These are phyloP conservation scores for Penicillium corylophilum DNA, from an alignment of 2,329 filamentous ascomycete species.

Conservation along the genomic window DNA sequence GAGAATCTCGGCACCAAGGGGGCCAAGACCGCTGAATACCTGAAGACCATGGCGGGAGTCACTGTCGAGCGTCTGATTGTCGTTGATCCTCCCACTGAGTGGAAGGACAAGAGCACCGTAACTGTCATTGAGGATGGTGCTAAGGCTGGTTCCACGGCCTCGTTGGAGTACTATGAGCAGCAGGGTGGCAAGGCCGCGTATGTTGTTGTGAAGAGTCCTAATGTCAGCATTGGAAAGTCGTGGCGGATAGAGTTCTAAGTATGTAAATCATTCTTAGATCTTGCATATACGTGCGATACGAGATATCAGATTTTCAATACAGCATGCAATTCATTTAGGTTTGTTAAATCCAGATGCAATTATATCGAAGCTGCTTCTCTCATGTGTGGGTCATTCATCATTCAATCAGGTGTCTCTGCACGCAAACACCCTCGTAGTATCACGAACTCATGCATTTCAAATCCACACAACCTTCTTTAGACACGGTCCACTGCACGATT, in stretches of 20 bases:
- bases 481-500: no score
- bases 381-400: no score
- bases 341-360: no score
- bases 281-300: constrained; percentile 11
- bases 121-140: constrained; percentile 48
- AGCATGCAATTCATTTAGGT: constrained; percentile 3
- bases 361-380: no score
- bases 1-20: constrained; percentile 63
- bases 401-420: no score
- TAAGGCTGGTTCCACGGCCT: constrained; percentile 48
- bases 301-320: background rate
- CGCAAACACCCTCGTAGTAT: no score
- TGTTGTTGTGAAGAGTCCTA: constrained; percentile 64
- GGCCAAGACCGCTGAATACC: constrained; percentile 68
- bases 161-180: constrained; percentile 57
- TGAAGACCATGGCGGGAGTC: constrained; percentile 76
- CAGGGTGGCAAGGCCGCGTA: constrained; percentile 58
- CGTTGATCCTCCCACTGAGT: constrained; percentile 72
- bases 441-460: no score
- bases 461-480: no score
- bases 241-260: constrained; percentile 61
- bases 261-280: background rate
- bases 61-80: constrained; percentile 80
- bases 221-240: constrained; percentile 59
- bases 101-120: constrained; percentile 65